Percentiles rank a stretch among this genome's conserved stretches.
Conservation (phyloP, 2,329 filamentous ascomycete species). For the Ophiosphaerella korrae region DNA sequence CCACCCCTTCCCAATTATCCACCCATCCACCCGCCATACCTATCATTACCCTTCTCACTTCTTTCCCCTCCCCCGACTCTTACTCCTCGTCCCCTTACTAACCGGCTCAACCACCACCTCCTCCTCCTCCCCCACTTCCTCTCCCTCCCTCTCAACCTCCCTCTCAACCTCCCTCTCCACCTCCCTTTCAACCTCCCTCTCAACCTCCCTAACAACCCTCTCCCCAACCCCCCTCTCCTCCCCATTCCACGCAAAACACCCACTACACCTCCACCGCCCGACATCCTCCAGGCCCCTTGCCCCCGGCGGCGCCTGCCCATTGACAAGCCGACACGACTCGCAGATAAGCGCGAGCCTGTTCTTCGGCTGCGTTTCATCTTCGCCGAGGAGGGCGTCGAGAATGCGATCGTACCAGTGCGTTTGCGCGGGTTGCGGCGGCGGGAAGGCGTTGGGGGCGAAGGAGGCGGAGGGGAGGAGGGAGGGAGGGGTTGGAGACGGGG, state of each 20-base stretch:
- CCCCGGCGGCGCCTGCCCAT: conserved; percentile 92
- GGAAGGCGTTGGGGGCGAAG: conserved; percentile 77
- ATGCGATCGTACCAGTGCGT: conserved; percentile 93
- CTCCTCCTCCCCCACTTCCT: conserved; percentile 9
- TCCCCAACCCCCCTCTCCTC: conserved; percentile 75
- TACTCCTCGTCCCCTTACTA: conserved; percentile 32
- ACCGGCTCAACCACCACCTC: conserved; percentile 24
- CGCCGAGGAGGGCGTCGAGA: conserved; percentile 87
- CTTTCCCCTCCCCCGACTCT: conserved; percentile 7
- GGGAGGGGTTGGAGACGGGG: conserved; percentile 29
- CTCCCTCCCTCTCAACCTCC: conserved; percentile 57
- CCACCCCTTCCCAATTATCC: too few species aligned
- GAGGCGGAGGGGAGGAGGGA: conserved; percentile 23
- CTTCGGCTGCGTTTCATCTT: conserved; percentile 90
- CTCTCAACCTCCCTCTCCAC: conserved; percentile 36
- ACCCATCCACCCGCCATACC: too few species aligned
- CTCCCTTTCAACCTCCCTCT: conserved; percentile 31
- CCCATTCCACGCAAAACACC: conserved; percentile 83
- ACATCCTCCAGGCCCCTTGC: conserved; percentile 77
- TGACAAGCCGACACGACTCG: conserved; percentile 79
- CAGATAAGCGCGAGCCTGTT: conserved; percentile 92
- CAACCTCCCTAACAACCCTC: conserved; percentile 73
- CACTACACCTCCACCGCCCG: conserved; percentile 85
- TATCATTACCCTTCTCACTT: too few species aligned
- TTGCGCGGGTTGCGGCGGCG: conserved; percentile 35